Evolutionary conservation across 1,139 yeast species (phyloP).

Genomic region (Hyphopichia buzzinii): DNA sequence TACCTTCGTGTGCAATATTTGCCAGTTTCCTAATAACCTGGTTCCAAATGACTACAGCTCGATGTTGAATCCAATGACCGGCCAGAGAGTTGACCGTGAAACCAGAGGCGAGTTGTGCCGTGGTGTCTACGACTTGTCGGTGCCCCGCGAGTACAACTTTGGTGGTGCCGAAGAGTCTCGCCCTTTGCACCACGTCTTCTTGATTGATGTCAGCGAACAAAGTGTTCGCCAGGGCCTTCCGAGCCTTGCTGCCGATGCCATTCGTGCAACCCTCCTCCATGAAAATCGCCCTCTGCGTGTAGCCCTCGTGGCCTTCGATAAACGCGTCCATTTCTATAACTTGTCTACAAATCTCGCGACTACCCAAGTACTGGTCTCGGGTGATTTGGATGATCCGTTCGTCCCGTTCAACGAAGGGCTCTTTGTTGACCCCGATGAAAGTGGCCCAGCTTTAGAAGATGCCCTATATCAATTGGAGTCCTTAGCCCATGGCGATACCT

Average conservation of each 20-base stretch:
- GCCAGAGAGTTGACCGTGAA: constrained; percentile 59
- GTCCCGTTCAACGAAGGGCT: constrained; percentile 78
- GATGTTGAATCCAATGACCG: constrained; percentile 58
- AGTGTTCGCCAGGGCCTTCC: constrained; percentile 65
- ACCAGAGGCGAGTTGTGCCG: constrained; percentile 72
- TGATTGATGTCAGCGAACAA: constrained; percentile 71
- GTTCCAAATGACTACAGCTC: constrained; percentile 69
- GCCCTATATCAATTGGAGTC: constrained; percentile 63
- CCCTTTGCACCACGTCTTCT: constrained; percentile 68
- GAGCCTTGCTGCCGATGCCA: constrained; percentile 68
- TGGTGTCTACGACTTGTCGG: constrained; percentile 85
- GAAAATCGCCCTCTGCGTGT: constrained; percentile 42
- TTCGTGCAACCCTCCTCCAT: constrained; percentile 54
- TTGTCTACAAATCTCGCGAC: constrained; percentile 53
- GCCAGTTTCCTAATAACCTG: constrained; percentile 68
- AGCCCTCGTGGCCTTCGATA: constrained; percentile 77
- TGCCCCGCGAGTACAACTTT: constrained; percentile 69
- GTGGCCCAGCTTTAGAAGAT: constrained; percentile 61
- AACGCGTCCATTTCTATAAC: constrained; percentile 71
- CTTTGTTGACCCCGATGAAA: constrained; percentile 74
- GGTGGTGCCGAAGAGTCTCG: constrained; percentile 30
- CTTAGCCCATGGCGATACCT: constrained; percentile 34
- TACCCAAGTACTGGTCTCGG: constrained; percentile 64
- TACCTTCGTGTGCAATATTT: constrained; percentile 78
- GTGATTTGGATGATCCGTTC: constrained; percentile 78